Conservation (phyloP, 192 early-diverging fungal genomes). For the Backusella psychrophila region DNA sequence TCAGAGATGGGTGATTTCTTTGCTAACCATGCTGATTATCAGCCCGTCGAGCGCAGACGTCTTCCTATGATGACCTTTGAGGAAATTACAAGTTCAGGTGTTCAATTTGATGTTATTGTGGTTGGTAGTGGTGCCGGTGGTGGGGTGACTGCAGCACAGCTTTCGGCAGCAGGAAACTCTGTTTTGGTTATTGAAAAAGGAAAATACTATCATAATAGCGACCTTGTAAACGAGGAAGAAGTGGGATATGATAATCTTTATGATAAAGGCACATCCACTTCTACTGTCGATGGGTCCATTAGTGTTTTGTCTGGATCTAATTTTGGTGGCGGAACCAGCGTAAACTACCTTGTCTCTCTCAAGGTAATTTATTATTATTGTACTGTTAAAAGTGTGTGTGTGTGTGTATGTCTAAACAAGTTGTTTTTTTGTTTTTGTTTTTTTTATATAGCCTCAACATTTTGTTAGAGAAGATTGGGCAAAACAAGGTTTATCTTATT, state of each 20-base stretch:
- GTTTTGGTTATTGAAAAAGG: slow-evolving; percentile 77
- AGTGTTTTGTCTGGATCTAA: slow-evolving; percentile 54
- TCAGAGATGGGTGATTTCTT: slow-evolving; percentile 31
- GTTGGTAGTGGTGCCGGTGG: slow-evolving; percentile 72
- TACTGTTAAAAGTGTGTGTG: slow-evolving; percentile 12
- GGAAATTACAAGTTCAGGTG: slow-evolving; percentile 1
- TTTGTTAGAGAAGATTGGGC: slow-evolving; percentile 74
- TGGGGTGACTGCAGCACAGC: slow-evolving; percentile 56
- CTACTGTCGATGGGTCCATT: slow-evolving; percentile 50
- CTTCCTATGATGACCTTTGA: not conserved
- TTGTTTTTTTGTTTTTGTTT: not conserved
- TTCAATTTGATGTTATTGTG: slow-evolving; percentile 62
- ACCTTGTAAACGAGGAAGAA: slow-evolving; percentile 48
- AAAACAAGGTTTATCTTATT: slow-evolving; percentile 53
- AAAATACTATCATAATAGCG: slow-evolving; percentile 51
- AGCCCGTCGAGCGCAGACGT: slow-evolving; percentile 1
- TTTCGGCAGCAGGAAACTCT: slow-evolving; percentile 57
- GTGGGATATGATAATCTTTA: slow-evolving; percentile 45
- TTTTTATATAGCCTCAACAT: slow-evolving; percentile 44
- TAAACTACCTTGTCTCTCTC: slow-evolving; percentile 60
- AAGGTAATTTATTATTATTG: slow-evolving; percentile 29
- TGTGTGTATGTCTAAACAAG: not conserved
- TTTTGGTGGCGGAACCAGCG: slow-evolving; percentile 70
- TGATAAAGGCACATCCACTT: slow-evolving; percentile 44
- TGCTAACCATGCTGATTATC: not conserved